Conservation (phyloP, 139 green algal genomes). For the Tetradesmus obliquus region DNA sequence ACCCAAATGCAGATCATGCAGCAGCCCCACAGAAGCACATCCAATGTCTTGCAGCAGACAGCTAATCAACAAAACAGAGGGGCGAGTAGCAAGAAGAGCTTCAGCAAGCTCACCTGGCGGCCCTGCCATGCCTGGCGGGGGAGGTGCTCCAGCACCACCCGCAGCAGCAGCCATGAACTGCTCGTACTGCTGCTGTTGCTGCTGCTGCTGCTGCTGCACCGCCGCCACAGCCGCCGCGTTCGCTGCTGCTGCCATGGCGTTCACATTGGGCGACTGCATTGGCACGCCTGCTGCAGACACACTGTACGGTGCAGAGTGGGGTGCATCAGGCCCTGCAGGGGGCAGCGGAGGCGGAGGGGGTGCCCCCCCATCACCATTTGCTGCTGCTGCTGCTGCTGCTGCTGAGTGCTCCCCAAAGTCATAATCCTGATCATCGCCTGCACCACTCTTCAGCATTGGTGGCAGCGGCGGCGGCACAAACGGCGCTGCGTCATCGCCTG, state of each 20-base stretch:
- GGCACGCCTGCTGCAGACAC: not conserved
- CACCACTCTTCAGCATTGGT: not conserved
- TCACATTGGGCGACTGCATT: not conserved
- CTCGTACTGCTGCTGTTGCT: conserved; percentile 17
- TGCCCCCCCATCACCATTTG: not conserved
- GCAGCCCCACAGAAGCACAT: too few relatives aligned
- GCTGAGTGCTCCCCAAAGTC: not conserved
- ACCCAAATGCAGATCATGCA: too few relatives aligned
- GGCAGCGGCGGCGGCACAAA: not conserved
- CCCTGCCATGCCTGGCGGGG: not conserved
- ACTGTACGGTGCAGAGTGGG: not conserved
- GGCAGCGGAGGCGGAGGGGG: not conserved
- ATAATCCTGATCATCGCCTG: not conserved
- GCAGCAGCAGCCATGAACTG: conserved; percentile 6
- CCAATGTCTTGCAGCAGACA: too few relatives aligned
- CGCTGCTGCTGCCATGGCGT: not conserved
- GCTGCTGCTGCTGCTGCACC: conserved; percentile 4
- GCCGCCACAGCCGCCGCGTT: not conserved
- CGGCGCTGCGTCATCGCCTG: not conserved
- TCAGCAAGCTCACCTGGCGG: not conserved
- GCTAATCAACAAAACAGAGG: too few relatives aligned
- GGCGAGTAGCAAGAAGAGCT: too few relatives aligned
- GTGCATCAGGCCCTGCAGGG: not conserved
- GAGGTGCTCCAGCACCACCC: not conserved
- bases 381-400: not conserved